Conservation (phyloP, 495 filamentous ascomycete species). For the Neurospora sp. region DNA sequence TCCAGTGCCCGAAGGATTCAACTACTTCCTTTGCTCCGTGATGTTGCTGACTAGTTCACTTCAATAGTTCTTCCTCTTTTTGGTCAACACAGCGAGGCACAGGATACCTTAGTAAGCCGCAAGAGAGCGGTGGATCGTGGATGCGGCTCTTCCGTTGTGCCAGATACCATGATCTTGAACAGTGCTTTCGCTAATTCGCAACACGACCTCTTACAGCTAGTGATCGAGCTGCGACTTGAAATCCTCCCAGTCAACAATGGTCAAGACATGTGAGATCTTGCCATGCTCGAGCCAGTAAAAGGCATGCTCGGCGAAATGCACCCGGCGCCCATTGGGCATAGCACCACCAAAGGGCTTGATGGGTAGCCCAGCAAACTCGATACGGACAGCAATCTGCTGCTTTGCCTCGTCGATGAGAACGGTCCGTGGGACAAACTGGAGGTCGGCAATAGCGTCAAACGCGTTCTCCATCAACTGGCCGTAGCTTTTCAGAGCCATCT, state of each 20-base stretch:
- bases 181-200: not conserved
- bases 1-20: not conserved
- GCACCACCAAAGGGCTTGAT: constrained; percentile 10
- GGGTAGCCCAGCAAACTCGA: constrained; percentile 22
- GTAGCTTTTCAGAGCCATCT: constrained; percentile 15
- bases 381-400: constrained; percentile 17
- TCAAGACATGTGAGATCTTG: constrained; percentile 24
- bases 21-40: not conserved
- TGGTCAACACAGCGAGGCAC: not conserved
- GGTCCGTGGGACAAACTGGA: constrained; percentile 13
- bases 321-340: constrained; percentile 11
- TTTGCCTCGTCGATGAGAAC: constrained; percentile 15
- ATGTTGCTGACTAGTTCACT: not conserved
- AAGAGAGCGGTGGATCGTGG: not conserved
- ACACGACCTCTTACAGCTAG: not conserved
- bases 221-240: constrained; percentile 17
- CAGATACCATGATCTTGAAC: not conserved
- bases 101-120: not conserved
- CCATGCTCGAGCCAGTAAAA: constrained; percentile 25
- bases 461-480: constrained; percentile 16
- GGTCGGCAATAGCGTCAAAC: constrained; percentile 16
- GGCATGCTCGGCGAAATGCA: constrained; percentile 22
- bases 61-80: not conserved
- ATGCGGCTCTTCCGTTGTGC: not conserved
- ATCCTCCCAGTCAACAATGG: constrained; percentile 22